phyloP scores from a whole-genome alignment of 192 early-diverging fungal species.

The Coemansia sp. region DNA sequence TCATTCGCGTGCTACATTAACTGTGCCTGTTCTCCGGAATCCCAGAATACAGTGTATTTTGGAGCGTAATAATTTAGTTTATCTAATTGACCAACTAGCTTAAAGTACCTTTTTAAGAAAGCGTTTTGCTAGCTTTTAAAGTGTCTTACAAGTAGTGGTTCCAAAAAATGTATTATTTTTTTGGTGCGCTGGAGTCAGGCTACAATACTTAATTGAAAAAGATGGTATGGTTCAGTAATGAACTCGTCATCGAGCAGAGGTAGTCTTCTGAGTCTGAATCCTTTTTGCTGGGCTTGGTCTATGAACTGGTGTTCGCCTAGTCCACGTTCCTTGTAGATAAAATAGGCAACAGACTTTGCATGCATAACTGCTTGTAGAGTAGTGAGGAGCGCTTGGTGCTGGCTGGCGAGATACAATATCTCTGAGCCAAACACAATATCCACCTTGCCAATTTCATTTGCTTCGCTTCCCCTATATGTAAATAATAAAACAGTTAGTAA shows the following conservation, averaged over 20 bases:
- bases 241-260: neutral
- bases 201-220: slow-evolving; percentile 10
- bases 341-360: neutral
- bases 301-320: neutral
- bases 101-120: neutral
- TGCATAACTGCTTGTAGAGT: neutral
- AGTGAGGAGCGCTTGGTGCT: neutral
- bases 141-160: neutral
- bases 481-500: neutral
- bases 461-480: neutral
- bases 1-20: slow-evolving; percentile 57
- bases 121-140: slow-evolving; percentile 11
- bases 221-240: neutral
- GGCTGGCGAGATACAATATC: neutral
- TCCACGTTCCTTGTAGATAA: neutral
- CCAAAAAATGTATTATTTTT: neutral
- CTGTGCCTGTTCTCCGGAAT: neutral
- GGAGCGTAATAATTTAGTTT: neutral
- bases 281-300: neutral
- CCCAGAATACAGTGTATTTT: neutral
- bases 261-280: neutral
- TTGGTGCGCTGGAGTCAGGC: slow-evolving; percentile 29
- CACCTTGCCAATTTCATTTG: neutral
- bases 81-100: neutral
- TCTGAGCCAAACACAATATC: neutral